Base-by-base conservation (phyloP, 441 rosid species). In the Capsella rubella region DNA sequence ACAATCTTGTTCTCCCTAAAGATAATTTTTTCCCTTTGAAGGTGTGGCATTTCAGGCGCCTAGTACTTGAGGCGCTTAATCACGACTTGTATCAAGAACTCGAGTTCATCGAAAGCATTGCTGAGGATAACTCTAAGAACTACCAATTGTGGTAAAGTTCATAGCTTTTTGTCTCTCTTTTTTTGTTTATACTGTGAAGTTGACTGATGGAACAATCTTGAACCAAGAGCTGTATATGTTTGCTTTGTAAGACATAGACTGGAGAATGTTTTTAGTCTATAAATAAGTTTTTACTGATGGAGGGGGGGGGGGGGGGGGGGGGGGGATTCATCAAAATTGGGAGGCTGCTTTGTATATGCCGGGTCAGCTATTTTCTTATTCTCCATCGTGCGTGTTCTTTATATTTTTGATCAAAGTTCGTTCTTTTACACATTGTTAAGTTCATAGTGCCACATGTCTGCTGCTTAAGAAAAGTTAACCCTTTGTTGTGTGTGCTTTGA, bases 11-110 rank as follows among this genome's bases (percentile, higher is more conserved):
- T 37, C 47, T 67, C 35, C 35, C 35, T 52, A 25, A 51, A 4
- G 14, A 51, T 39, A 35, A 2, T n/a, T 35, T 14, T 29, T 3
- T 29, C 8, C 16, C 3, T 54, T 69, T 78, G 79, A 75, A 95
- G 97, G 97, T 93, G 61, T 95, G 99, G 99, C 94, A 93, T 73
- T 95, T 93, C 69, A 91, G 98, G 86, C 88, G 97, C 37, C 79
- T 78, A 53, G 74, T 93, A 39, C 88, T 93, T 8, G 89, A 91
- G 64, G 80, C 87, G 8, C 83, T 93, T 40, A 65, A 77, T 49
- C 51, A 71, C 3, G 90, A 93, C 70, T 42, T 89, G 80, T 61
- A 42, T 29, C 71, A 79, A 29, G 99, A 91, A 75, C 79, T 95
- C 37, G 82, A 82, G 21, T 93, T 84, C 50, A 81, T 89, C 43